Conservation (phyloP, 2,329 filamentous ascomycete genomes). For the Pseudogymnoascus sp. region DNA sequence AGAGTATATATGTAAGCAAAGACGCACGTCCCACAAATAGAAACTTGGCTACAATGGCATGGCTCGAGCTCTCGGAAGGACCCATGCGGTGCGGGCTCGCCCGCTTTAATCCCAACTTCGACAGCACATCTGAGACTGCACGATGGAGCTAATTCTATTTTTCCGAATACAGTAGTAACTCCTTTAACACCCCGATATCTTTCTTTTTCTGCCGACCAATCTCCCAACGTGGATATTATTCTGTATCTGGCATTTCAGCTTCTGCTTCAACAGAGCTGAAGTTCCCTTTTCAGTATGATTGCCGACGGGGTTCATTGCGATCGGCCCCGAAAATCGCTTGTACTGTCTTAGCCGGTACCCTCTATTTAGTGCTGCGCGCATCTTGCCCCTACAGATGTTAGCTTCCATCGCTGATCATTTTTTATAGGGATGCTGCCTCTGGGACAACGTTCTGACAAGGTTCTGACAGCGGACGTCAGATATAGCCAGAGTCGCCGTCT, state of each 20-base stretch:
- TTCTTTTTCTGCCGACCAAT: neutral
- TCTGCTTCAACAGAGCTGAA: neutral
- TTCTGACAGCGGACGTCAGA: neutral
- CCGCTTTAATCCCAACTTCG: too few species aligned
- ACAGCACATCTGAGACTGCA: neutral
- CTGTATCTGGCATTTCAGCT: neutral
- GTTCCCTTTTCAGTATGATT: neutral
- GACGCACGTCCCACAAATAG: neutral
- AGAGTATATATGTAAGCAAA: neutral
- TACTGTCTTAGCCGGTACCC: neutral
- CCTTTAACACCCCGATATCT: neutral
- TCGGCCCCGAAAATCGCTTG: neutral
- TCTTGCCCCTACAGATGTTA: neutral
- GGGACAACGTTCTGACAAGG: neutral
- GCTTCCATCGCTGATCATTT: neutral
- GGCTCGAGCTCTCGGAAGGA: neutral
- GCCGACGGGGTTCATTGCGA: neutral
- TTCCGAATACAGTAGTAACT: neutral
- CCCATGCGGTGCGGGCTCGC: neutral
- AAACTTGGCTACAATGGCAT: neutral
- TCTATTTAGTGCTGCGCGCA: neutral
- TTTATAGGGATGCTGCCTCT: neutral
- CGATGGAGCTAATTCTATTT: neutral
- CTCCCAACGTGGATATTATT: neutral
- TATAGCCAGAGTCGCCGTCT: neutral